phyloP scores from a whole-genome alignment of 1,284 basidiomycete genomes.

The Rhodotorula sp. region DNA sequence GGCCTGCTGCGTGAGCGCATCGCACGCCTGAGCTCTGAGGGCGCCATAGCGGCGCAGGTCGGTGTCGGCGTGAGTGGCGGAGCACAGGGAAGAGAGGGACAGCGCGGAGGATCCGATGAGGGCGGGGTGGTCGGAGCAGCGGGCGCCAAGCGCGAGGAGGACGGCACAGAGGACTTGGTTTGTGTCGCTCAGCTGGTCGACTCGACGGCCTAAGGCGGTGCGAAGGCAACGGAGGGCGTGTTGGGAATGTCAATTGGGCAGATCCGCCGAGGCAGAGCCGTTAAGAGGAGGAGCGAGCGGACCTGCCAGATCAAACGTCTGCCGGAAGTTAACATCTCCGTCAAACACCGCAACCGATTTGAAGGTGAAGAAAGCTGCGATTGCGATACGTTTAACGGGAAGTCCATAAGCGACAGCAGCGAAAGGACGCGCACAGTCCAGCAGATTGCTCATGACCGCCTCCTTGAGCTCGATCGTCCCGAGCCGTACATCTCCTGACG shows the following conservation, averaged over 20 bases:
- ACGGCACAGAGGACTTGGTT: constrained; percentile 13
- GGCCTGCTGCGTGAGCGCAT: not conserved
- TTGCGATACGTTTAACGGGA: too few species aligned
- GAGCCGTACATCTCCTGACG: not conserved
- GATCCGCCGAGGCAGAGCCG: too few species aligned
- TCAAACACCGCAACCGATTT: not conserved
- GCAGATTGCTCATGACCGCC: not conserved
- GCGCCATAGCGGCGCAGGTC: constrained; percentile 6
- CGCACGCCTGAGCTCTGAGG: not conserved
- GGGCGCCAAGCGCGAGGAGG: constrained; percentile 14
- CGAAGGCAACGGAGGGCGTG: too few species aligned
- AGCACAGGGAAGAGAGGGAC: not conserved
- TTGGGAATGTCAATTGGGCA: too few species aligned
- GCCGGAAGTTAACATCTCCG: constrained; percentile 4
- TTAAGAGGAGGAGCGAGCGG: too few species aligned
- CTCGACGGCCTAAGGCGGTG: not conserved
- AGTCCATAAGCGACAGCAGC: not conserved
- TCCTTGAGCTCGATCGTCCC: constrained; percentile 4
- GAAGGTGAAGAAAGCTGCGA: constrained; percentile 3
- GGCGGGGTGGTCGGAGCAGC: constrained; percentile 13
- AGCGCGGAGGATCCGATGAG: constrained; percentile 10
- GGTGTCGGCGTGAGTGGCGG: not conserved
- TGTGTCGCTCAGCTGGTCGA: constrained; percentile 6
- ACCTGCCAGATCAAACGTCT: not conserved
- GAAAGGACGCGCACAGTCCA: not conserved